Evolutionary conservation across 306 rosid species (phyloP).

Genomic region (Cucumis hystrix): DNA sequence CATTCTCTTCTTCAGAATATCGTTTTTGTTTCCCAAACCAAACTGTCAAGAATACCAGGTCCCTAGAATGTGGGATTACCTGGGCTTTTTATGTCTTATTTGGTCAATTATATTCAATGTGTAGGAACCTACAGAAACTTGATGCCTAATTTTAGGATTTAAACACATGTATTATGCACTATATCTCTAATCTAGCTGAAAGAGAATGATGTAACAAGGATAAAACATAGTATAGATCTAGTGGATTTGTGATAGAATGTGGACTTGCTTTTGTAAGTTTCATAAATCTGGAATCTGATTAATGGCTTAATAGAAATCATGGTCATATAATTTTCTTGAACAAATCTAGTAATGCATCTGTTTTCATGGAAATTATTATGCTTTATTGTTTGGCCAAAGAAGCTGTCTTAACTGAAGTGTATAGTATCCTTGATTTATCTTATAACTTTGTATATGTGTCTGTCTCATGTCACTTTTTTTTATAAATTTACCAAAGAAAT

Average conservation of each 20-base stretch:
- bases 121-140: background rate
- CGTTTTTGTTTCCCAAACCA: background rate
- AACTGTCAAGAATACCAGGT: slow-evolving; percentile 6
- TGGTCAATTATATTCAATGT: background rate
- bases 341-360: background rate
- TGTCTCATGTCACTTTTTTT: background rate
- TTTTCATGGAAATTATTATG: background rate
- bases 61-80: background rate
- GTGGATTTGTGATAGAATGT: background rate
- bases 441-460: background rate
- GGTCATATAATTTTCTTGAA: background rate
- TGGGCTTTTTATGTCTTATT: background rate
- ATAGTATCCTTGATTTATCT: background rate
- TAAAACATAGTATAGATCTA: background rate
- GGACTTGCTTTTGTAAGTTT: background rate
- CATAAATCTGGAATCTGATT: background rate
- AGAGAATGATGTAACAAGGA: background rate
- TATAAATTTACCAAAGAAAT: background rate
- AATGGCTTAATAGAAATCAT: background rate
- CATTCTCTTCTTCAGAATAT: background rate
- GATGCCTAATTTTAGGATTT: background rate
- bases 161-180: background rate
- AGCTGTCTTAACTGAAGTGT: background rate
- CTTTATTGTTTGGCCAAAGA: background rate
- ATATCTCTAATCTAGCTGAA: background rate